Evolutionary conservation across 176 grass and related monocot genomes (phyloP), one percentile per base, ranked within the genome.

Genomic region (Ampelocalamus luodianensis): DNA sequence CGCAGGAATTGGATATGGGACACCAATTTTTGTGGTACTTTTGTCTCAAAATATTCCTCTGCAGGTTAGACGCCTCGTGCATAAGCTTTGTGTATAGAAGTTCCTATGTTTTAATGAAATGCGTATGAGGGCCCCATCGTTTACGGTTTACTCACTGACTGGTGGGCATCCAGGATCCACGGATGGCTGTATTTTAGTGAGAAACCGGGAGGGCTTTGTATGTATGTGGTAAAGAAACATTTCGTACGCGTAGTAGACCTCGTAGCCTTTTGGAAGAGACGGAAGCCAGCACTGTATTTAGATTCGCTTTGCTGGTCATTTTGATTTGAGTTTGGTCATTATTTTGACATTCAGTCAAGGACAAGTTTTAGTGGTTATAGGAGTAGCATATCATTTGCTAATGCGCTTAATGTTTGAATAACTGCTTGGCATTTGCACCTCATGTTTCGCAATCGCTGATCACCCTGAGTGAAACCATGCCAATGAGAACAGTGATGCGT

Each of bases 251-350:
- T 54, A 74, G 45, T n/a, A 87, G 22, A 53, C 50, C 44, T 74
- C 32, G 5, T 75, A 81, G 29, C 71, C 63, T 76, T 68, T 76
- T 44, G 15, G 39, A 68, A 51, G 49, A 32, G 79, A 59, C 27
- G 26, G 3, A 27, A 34, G 4, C 12, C 49, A 67, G 18, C 12
- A 74, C 79, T 87, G 67, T 61, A 78, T 17, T 58, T 24, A 40
- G 66, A 82, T 90, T 90, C 24, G 1, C 32, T 87, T 79, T 79
- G 59, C 61, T 9, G 10, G n/a, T 53, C 46, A 39, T 73, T 78
- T 68, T 80, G 61, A 79, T 68, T 71, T 79, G 42, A 76, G 5
- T 20, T 72, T 83, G 49, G 24, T 12, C 10, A 75, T 38, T 84
- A 22, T 79, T 58, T 39, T 60, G n/a, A 61, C 50, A 75, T 68